phyloP scores from a whole-genome alignment of 2,329 filamentous ascomycete genomes.

The Colletotrichum somersetense region DNA sequence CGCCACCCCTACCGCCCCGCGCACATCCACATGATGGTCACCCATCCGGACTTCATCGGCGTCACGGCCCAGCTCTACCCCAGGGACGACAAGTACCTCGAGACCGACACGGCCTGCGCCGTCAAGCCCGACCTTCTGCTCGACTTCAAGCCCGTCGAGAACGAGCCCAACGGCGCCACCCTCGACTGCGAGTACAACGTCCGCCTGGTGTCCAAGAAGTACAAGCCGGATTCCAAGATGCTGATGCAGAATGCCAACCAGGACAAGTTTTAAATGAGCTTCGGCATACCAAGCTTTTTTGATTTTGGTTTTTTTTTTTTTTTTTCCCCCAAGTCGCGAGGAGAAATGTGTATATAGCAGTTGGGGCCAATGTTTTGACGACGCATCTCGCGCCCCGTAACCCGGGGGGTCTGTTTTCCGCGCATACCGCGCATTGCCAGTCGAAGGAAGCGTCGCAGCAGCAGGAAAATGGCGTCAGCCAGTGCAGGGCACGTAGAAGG shows the following conservation, averaged over 20 bases:
- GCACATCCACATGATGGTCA: constrained; percentile 49
- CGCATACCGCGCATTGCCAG: not conserved
- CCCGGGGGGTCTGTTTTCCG: not conserved
- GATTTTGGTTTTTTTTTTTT: not conserved
- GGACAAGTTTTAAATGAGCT: constrained; percentile 37
- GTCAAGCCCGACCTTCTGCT: constrained; percentile 56
- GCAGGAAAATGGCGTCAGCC: constrained; percentile 10
- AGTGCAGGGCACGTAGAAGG: constrained; percentile 7
- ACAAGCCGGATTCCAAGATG: constrained; percentile 44
- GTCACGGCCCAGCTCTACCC: constrained; percentile 78
- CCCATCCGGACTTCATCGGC: constrained; percentile 68
- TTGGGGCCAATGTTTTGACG: not conserved
- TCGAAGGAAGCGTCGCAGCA: not conserved
- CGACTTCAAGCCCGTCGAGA: constrained; percentile 58
- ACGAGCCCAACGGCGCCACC: constrained; percentile 49
- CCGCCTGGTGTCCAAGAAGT: constrained; percentile 45
- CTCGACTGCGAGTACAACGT: constrained; percentile 51
- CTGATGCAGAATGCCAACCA: constrained; percentile 43
- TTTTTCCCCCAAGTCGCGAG: not conserved
- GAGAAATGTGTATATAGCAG: not conserved
- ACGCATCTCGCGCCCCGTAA: constrained; percentile 1
- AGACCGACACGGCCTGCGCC: constrained; percentile 53
- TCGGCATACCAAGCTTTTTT: not conserved
- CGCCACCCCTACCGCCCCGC: constrained; percentile 45
- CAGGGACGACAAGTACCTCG: constrained; percentile 66